phyloP scores from a whole-genome alignment of 306 rosid genomes.

The Clitoria ternatea region DNA sequence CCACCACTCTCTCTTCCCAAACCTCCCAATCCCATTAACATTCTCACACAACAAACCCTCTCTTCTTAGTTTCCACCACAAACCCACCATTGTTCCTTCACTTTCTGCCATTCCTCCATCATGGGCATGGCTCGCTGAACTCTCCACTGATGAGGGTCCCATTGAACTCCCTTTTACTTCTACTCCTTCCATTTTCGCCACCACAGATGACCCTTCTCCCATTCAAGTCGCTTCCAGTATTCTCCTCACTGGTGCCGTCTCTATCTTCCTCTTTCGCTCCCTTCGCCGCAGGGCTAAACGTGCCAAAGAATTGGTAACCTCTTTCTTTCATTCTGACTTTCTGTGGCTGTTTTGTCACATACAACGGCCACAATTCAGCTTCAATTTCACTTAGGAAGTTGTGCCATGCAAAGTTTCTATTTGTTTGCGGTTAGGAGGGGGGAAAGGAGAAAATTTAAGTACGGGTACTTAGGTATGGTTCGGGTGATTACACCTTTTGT shows the following conservation, averaged over 20 bases:
- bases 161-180: constrained; percentile 50
- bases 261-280: constrained; percentile 80
- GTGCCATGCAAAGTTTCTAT: background rate
- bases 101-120: constrained; percentile 40
- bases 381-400: background rate
- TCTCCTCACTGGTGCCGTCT: constrained; percentile 83
- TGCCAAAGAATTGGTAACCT: constrained; percentile 64
- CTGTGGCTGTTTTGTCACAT: background rate
- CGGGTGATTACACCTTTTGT: too few species aligned
- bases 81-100: constrained; percentile 37
- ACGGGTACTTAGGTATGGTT: too few species aligned
- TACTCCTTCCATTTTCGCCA: constrained; percentile 61
- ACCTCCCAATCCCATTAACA: constrained; percentile 13
- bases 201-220: constrained; percentile 70
- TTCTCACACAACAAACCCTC: constrained; percentile 15
- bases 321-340: background rate
- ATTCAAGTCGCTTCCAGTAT: constrained; percentile 82
- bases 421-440: background rate
- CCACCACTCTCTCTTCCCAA: constrained; percentile 40
- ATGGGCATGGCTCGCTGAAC: constrained; percentile 53
- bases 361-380: background rate
- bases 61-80: constrained; percentile 27
- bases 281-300: constrained; percentile 89
- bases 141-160: constrained; percentile 55
- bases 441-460: too few species aligned